Conservation (phyloP, 129 eudicot species). For the Pulicaria dysenterica region DNA sequence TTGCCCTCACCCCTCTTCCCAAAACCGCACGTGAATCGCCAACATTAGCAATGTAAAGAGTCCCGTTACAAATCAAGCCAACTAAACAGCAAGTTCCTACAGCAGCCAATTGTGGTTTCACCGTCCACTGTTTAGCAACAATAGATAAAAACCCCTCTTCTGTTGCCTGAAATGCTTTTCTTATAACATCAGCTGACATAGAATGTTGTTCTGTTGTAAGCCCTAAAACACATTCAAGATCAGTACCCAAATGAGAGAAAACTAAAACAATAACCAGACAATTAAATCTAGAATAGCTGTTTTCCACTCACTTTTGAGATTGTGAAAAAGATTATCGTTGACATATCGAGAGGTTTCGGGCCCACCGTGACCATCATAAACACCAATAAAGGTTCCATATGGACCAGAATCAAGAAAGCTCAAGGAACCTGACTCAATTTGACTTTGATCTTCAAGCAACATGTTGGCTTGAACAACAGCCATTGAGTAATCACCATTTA, state of each 20-base stretch:
- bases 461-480: slow-evolving; percentile 84
- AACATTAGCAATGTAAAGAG: slow-evolving; percentile 65
- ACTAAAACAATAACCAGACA: neutral
- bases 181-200: slow-evolving; percentile 63
- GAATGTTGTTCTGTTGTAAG: slow-evolving; percentile 55
- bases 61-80: slow-evolving; percentile 66
- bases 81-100: slow-evolving; percentile 82
- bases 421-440: slow-evolving; percentile 75
- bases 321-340: slow-evolving; percentile 61
- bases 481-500: slow-evolving; percentile 77
- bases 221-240: slow-evolving; percentile 43
- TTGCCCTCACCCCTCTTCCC: slow-evolving; percentile 63
- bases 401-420: slow-evolving; percentile 70
- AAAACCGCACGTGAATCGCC: slow-evolving; percentile 86
- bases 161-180: slow-evolving; percentile 69
- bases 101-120: slow-evolving; percentile 72
- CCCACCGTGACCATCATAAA: slow-evolving; percentile 89
- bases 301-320: slow-evolving; percentile 59
- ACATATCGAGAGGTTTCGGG: slow-evolving; percentile 79
- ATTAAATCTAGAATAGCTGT: neutral
- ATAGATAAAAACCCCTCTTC: slow-evolving; percentile 70
- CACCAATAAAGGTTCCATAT: slow-evolving; percentile 74
- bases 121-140: slow-evolving; percentile 65
- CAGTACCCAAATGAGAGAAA: neutral
- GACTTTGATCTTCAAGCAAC: slow-evolving; percentile 81